A percentile compares a stretch with the other conserved stretches of the same genome.
These are phyloP conservation scores for Phialophora tarda DNA, from an alignment of 2,329 filamentous ascomycete species.

Conservation along the genomic window DNA sequence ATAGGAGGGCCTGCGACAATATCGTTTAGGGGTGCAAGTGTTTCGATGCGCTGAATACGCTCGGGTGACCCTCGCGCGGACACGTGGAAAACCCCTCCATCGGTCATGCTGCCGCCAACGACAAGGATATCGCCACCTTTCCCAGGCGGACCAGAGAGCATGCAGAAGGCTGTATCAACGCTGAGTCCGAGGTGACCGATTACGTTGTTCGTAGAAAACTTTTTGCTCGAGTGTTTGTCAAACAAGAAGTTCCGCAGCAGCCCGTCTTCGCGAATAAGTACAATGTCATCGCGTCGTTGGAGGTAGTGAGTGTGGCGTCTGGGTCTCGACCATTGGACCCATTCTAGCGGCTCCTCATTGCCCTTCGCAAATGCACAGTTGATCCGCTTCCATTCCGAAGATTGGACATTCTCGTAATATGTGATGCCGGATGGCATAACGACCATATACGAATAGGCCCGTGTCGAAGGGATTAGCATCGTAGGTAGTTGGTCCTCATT, in stretches of 20 bases:
- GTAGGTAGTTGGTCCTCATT: slow-evolving; percentile 62
- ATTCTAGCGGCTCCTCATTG: slow-evolving; percentile 51
- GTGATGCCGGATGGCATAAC: slow-evolving; percentile 66
- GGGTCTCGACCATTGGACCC: slow-evolving; percentile 85
- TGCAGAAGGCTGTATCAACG: slow-evolving; percentile 81
- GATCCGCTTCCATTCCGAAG: slow-evolving; percentile 32
- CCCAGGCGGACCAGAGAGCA: slow-evolving; percentile 50
- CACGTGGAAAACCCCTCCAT: slow-evolving; percentile 77
- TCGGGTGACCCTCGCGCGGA: slow-evolving; percentile 61
- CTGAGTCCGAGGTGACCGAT: slow-evolving; percentile 66
- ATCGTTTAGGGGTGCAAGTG: slow-evolving; percentile 63
- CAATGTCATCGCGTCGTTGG: slow-evolving; percentile 75
- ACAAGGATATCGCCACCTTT: slow-evolving; percentile 77
- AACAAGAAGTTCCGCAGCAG: slow-evolving; percentile 73
- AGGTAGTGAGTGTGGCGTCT: slow-evolving; percentile 68
- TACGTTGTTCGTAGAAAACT: slow-evolving; percentile 57
- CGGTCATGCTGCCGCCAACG: slow-evolving; percentile 76
- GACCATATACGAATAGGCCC: slow-evolving; percentile 72
- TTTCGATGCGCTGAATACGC: slow-evolving; percentile 66
- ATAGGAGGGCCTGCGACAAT: slow-evolving; percentile 34
- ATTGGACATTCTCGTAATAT: slow-evolving; percentile 52
- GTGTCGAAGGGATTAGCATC: slow-evolving; percentile 72
- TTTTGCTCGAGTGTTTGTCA: slow-evolving; percentile 59
- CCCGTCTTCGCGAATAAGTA: slow-evolving; percentile 87
- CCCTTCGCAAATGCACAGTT: slow-evolving; percentile 38